Conservation (phyloP, 1,284 basidiomycete genomes). For the Apiotrichum gamsii region DNA sequence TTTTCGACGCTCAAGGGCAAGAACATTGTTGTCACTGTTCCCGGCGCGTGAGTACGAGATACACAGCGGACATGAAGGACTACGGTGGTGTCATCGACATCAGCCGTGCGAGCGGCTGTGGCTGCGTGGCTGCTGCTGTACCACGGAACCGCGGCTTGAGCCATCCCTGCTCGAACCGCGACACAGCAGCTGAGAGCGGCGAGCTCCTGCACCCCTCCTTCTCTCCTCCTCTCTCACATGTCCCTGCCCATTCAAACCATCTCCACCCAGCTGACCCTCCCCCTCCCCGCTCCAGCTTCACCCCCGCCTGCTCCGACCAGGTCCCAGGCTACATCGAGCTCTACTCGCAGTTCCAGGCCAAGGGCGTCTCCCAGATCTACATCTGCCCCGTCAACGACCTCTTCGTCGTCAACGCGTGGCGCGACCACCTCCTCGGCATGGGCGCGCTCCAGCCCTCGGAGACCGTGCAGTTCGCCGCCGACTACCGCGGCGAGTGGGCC, state of each 20-base stretch:
- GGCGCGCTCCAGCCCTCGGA: conserved; percentile 1
- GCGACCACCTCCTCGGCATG: conserved; percentile 54
- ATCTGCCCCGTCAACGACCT: conserved; percentile 66
- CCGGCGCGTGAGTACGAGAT: conserved; percentile 40
- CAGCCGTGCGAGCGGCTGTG: no score
- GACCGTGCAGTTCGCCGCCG: conserved; percentile 53
- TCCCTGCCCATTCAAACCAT: no score
- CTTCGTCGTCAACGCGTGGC: conserved; percentile 61
- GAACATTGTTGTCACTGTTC: conserved; percentile 59
- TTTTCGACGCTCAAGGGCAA: conserved; percentile 57
- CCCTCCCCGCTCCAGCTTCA: conserved; percentile 50
- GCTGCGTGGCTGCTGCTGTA: no score
- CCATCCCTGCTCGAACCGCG: no score
- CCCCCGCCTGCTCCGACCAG: conserved; percentile 53
- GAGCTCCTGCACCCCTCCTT: conserved; percentile 19
- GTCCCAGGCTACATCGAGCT: conserved; percentile 61
- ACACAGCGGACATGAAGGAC: no score
- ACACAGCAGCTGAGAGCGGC: neutral
- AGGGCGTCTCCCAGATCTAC: conserved; percentile 64
- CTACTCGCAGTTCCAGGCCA: conserved; percentile 59
- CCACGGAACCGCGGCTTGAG: no score
- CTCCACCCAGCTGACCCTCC: neutral
- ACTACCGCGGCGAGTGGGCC: conserved; percentile 59
- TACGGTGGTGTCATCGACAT: no score
- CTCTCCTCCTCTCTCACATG: neutral